Evolutionary conservation across 1,284 basidiomycete genomes (phyloP), one percentile per base, ranked within the genome.

Genomic region (Leccinum subrobustum): DNA sequence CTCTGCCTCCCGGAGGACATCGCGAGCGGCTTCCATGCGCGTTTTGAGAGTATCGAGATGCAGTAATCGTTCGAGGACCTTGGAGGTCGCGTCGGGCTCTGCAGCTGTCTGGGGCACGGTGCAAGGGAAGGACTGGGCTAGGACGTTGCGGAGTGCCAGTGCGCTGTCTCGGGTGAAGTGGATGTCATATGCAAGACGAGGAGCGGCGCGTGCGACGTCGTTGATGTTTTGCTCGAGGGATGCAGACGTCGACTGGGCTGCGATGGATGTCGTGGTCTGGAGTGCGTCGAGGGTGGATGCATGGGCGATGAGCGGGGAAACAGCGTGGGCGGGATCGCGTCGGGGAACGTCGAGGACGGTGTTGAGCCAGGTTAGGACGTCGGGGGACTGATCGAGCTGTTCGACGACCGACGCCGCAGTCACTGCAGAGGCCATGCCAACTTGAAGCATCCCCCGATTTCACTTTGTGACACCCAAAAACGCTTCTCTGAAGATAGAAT

Each of bases 161-260:
- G 95, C 93, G 39, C 89, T 88, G 71, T 97, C 95, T 54, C 92
- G 88, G 87, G 97, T 95, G 76, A 96, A 95, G 72, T 97, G 95
- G 20, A 98, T 80, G 75, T 97, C 95, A 71, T 96, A 97, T 1
- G 89, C 88, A 52, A 98, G 82, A 39, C 95, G 85, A 5, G 95
- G 93, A 9, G 96, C 88, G 4, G 88, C 86, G 54, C 93, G 85
- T 1, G 93, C 93, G 53, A 96, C 92, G 69, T 96, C 93, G 70
- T 93, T 89, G 63, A 98, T 95, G 52, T 87, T 85, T 65, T 88
- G 87, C 73, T 97, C 95, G 54, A 97, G 84, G 54, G 89, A 81
- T 6, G 87, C 79, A 2, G 93, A 92, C 0, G 93, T 95, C 68
- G 96, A 95, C 73, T 94, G 90, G 51, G 86, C 88, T 29, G 93